Evolutionary conservation across 441 rosid genomes (phyloP), one percentile per base, ranked within the genome.

Genomic region (Theobroma grandiflorum): DNA sequence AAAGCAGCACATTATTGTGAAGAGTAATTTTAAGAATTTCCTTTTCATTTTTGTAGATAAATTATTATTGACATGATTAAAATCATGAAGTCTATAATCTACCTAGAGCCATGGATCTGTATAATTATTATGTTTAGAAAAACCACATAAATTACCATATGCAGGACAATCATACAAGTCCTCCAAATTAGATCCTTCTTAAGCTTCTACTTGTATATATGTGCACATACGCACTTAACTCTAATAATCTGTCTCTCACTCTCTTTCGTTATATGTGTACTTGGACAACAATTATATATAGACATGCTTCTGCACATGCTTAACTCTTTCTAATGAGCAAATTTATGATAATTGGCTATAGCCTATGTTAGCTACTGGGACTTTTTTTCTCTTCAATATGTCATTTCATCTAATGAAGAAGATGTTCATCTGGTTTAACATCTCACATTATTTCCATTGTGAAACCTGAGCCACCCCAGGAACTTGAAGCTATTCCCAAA

Each of bases 11-110:
- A 4, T 49, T 49, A 3, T 15, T 70, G 42, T 1, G 7, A 70
- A 47, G 20, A 70, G 35, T 16, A 70, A 31, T 50, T 70, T 70
- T 49, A 31, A 70, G 74, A 70, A 47, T 47, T 70, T 70, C 74
- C 74, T 33, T 70, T 70, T 70, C 22, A 7, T 31, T 33, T 49
- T 15, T 49, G 45, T 16, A 37, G 14, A 38, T 65, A 65, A 14
- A 38, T 65, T 38, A 65, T 20, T 65, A 16, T 65, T 65, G 70
- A 65, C 14, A 65, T 65, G 26, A 65, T 33, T 38, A 38, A 16
- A 38, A 65, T 18, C 38, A 62, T 62, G 2, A 40, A 40, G 26
- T 38, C 47, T 37, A 65, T 15, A 18, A 65, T 16, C 47, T 16
- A 38, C 70, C 38, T 65, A 38, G 38, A 65, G 37, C 26, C 47